Base-by-base conservation (phyloP, 2,329 filamentous ascomycete species). In the Rutstroemia sp. region DNA sequence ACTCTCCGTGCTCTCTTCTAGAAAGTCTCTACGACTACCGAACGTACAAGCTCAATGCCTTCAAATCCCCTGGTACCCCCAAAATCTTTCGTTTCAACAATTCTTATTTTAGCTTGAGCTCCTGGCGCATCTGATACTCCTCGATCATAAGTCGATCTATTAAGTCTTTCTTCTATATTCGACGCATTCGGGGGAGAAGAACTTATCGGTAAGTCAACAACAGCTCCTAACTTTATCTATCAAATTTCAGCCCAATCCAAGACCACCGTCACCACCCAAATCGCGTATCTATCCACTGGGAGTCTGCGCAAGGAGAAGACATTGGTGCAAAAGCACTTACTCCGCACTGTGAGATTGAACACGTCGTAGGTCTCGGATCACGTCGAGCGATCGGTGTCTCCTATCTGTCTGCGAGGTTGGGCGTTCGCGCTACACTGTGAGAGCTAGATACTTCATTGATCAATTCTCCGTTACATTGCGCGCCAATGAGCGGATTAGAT, bases 291-390 rank as follows among this genome's bases (percentile, higher is more conserved):
- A 45, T 44, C 46, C 46, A 45, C 10, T 51, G 53, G 30, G 47
- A 44, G 5, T 50, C 44, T 38, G 38, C 47, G 46, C 53, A 38
- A 45, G 44, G 27, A 17, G 27, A 23, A 41, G 39, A 21, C 47
- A 9, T 21, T 7, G 23, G 39, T 45, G n/a, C 27, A 48, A 19
- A 41, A 50, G 41, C 21, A 37, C 9, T 17, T 55, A 23, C 14
- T 50, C 19, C 17, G 12, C 30, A 45, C 38, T 55, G 47, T 39
- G 39, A 25, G 53, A 44, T 44, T 44, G 38, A 51, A 55, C 53
- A 55, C 53, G 47, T 55, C 47, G 53, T 55, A 55, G 37, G 53
- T 51, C 39, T 55, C 25, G 47, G 37, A 37, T 55, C 53, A 50
- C 46, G 50, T 27, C 37, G 53, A 25, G 38, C 21, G 21, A 42